Evolutionary conservation across 2,329 filamentous ascomycete species (phyloP).

Genomic region (Fusarium hainanense): DNA sequence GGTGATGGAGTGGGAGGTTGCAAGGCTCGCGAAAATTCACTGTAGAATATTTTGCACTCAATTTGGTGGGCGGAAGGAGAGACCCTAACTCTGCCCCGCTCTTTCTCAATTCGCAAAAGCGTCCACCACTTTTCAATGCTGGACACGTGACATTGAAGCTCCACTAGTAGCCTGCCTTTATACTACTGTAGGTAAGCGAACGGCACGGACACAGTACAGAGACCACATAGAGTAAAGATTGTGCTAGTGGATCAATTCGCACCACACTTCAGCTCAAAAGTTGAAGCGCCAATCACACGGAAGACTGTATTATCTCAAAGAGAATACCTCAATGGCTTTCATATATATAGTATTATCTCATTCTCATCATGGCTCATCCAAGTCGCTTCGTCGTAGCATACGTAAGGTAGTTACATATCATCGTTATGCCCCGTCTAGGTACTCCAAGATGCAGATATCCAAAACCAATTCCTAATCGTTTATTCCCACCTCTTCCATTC

Average conservation of each 20-base stretch:
- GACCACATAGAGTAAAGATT: not conserved
- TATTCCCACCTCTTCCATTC: constrained; percentile 71
- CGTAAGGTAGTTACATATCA: constrained; percentile 32
- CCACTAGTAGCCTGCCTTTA: not conserved
- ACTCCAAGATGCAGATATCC: constrained; percentile 37
- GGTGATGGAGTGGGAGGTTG: constrained; percentile 51
- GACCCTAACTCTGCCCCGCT: constrained; percentile 53
- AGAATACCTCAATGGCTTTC: not conserved
- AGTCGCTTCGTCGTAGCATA: constrained; percentile 32
- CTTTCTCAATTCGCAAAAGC: not conserved
- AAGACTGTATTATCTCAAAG: not conserved
- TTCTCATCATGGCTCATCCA: constrained; percentile 34
- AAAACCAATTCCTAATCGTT: constrained; percentile 34
- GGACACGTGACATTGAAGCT: not conserved
- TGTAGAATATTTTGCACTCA: constrained; percentile 47
- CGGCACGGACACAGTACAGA: not conserved
- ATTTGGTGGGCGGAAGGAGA: constrained; percentile 53
- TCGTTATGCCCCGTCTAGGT: constrained; percentile 33
- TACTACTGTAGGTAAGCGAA: not conserved
- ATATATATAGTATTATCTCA: constrained; percentile 25
- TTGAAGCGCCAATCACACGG: not conserved
- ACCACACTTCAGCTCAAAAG: not conserved
- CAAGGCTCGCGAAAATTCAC: constrained; percentile 53
- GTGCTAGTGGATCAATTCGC: not conserved
- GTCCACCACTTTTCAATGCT: not conserved